Evolutionary conservation across 441 rosid genomes (phyloP), one percentile per base, ranked within the genome.

Genomic region (Jatropha podagrica): DNA sequence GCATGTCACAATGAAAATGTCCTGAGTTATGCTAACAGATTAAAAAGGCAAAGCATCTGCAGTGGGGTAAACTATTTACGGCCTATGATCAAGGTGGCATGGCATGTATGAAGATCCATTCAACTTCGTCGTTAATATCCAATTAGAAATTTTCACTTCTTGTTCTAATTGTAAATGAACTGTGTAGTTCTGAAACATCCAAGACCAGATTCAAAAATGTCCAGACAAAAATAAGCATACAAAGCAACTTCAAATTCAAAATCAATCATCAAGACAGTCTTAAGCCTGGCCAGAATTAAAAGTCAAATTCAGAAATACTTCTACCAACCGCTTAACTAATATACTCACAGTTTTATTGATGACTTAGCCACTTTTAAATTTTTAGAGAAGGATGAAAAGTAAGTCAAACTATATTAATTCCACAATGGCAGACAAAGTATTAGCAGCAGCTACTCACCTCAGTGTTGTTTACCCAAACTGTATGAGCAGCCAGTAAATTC

Each of bases 401-500:
- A 14, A 66, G 65, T 48, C 54, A 69, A 54, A 13, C 32, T 27
- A 51, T 40, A 15, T 42, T 41, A 46, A 12, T 60, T 67, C 40
- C 51, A 52, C 15, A 23, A 72, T 7, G 18, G 46, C 56, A 20
- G 76, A 60, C 51, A 40, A 46, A 76, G 5, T 41, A 38, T n/a
- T 41, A 48, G 69, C 27, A 81, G 62, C 63, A 64, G 76, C 63
- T 49, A 69, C 73, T 70, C 56, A 91, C 93, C 96, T 91, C 93
- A 15, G 81, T 32, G 46, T 80, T 64, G 68, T 89, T 83, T 63
- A 88, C 86, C 88, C 89, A 86, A 75, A 88, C 93, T n/a, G 92
- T 69, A 79, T 89, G 91, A 73, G 92, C 95, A 61, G 91, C 83
- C 59, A 90, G 85, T 70, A 88, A 83, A 80, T 88, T 90, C 56